Evolutionary conservation across 2,329 filamentous ascomycete genomes (phyloP).

Genomic region (Alternaria viburni): DNA sequence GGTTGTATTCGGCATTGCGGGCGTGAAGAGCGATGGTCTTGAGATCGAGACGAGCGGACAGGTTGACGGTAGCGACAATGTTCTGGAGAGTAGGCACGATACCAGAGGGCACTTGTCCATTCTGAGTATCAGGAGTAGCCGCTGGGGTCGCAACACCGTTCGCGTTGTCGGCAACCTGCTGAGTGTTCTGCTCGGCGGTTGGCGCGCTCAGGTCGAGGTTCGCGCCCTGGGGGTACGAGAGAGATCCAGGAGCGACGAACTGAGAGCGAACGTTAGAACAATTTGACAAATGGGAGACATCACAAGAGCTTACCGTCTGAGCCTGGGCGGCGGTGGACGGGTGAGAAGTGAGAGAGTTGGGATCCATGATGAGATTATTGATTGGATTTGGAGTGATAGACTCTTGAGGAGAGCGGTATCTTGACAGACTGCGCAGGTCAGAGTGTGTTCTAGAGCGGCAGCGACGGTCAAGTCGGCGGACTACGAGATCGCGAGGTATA

Average conservation of each 20-base stretch:
- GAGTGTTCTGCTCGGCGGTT: constrained; percentile 71
- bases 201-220: constrained; percentile 82
- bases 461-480: constrained; percentile 36
- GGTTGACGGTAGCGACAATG: constrained; percentile 98
- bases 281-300: constrained; percentile 20
- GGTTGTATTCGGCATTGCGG: constrained; percentile 98
- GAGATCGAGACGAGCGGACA: constrained; percentile 97
- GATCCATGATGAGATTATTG: constrained; percentile 70
- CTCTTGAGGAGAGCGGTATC: constrained; percentile 35
- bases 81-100: constrained; percentile 71
- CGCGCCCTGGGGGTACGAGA: constrained; percentile 84
- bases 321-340: constrained; percentile 91
- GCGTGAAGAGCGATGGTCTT: constrained; percentile 99
- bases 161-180: constrained; percentile 56
- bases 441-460: constrained; percentile 35
- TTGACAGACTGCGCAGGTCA: constrained; percentile 47
- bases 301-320: constrained; percentile 65
- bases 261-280: constrained; percentile 34
- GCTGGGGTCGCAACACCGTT: constrained; percentile 86
- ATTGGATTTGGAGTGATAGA: constrained; percentile 36
- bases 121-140: constrained; percentile 81
- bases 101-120: constrained; percentile 64
- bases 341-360: constrained; percentile 78
- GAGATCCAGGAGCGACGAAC: constrained; percentile 85
- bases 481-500: constrained; percentile 38